These are phyloP conservation scores for Wickerhamomyces xylosicus DNA, from an alignment of 805 yeast species.

Conservation along the genomic window DNA sequence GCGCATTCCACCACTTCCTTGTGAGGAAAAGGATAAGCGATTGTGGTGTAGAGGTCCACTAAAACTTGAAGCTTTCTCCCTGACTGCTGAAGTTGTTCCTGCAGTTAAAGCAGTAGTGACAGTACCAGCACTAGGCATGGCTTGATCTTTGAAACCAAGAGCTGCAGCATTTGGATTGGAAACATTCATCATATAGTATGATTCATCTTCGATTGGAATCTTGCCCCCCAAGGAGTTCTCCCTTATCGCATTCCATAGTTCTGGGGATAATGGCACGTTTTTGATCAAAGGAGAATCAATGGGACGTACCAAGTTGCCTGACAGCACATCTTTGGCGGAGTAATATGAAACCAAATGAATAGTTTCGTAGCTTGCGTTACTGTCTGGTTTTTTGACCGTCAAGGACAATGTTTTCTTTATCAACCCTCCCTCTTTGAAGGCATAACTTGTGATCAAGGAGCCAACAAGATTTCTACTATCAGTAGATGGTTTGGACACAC, in stretches of 20 bases:
- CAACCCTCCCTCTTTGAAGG: constrained; percentile 62
- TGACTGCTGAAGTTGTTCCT: background rate
- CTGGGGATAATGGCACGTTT: constrained; percentile 34
- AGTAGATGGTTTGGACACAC: background rate
- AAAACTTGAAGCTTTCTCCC: background rate
- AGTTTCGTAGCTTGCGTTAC: constrained; percentile 27
- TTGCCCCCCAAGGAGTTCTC: constrained; percentile 52
- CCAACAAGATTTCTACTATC: constrained; percentile 36
- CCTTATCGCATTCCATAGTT: constrained; percentile 45
- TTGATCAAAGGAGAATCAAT: constrained; percentile 39
- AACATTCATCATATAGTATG: constrained; percentile 35
- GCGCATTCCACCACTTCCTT: background rate
- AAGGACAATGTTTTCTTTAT: constrained; percentile 72
- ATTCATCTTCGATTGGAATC: constrained; percentile 35
- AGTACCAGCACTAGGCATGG: background rate
- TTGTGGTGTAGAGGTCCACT: background rate
- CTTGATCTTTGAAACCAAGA: constrained; percentile 10
- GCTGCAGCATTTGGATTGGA: constrained; percentile 14
- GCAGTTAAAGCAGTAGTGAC: too few relatives aligned
- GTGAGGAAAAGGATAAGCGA: background rate
- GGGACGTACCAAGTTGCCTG: constrained; percentile 48
- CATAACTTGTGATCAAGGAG: constrained; percentile 47
- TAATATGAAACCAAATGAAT: constrained; percentile 77
- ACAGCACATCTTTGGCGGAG: constrained; percentile 59
- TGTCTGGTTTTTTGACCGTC: constrained; percentile 10